Conservation (phyloP, 2,329 filamentous ascomycete species). For the Epichloe scottii region DNA sequence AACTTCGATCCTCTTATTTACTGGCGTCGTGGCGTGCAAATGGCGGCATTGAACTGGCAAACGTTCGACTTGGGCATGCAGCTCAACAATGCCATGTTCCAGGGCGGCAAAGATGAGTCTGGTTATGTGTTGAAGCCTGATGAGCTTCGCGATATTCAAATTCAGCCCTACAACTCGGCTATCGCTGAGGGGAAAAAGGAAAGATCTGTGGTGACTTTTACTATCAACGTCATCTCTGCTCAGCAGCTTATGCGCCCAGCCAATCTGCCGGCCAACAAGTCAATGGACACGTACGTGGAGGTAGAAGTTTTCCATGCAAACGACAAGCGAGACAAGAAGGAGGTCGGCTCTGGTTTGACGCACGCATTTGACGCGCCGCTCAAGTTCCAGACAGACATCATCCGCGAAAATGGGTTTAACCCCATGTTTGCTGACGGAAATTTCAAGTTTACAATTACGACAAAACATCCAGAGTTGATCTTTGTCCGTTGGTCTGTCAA, state of each 20-base stretch:
- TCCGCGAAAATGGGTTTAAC: constrained; percentile 85
- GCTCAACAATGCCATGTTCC: constrained; percentile 96
- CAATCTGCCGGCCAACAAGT: constrained; percentile 56
- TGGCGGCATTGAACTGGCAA: constrained; percentile 97
- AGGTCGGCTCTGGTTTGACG: constrained; percentile 46
- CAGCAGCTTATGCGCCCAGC: constrained; percentile 83
- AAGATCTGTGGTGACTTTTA: constrained; percentile 73
- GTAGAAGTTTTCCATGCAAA: constrained; percentile 91
- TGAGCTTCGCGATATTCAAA: constrained; percentile 62
- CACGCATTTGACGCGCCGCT: constrained; percentile 46
- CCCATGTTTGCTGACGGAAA: constrained; percentile 65
- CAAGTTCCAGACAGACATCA: constrained; percentile 66
- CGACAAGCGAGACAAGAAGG: constrained; percentile 81
- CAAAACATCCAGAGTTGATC: constrained; percentile 87
- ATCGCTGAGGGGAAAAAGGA: constrained; percentile 54
- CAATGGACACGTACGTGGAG: constrained; percentile 86
- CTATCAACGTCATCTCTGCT: constrained; percentile 80
- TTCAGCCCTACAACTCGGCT: constrained; percentile 36
- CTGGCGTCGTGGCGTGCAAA: constrained; percentile 92
- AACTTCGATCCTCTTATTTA: constrained; percentile 92
- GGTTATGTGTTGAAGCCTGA: constrained; percentile 91
- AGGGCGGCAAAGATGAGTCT: constrained; percentile 70
- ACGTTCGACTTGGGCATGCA: constrained; percentile 94
- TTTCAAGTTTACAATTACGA: constrained; percentile 71
- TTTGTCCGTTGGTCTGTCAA: constrained; percentile 91